Evolutionary conservation across 2,329 filamentous ascomycete species (phyloP), one percentile per base, ranked within the genome.

Genomic region (Nectriaceae sp.): DNA sequence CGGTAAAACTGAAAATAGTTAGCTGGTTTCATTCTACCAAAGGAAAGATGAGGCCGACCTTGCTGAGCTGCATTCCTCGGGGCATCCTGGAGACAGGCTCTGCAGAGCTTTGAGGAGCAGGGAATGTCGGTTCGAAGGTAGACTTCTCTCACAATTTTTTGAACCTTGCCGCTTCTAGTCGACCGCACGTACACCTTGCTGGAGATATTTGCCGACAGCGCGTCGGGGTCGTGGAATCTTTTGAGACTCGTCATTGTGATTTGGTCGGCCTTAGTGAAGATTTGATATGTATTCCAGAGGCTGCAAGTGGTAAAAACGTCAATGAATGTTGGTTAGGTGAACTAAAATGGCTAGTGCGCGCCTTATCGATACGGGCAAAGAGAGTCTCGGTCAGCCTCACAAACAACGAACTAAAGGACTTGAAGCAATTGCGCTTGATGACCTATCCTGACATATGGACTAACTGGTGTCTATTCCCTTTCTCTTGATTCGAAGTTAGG

Each of bases 71-170:
- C 91, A 75, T 94, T 89, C 55, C 83, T 79, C 1, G 91, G 92
- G 2, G 90, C 90, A 56, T 76, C 82, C 40, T 84, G 78, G 38
- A 89, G 78, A 69, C 94, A 99, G 63, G 72, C 73, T 53, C 80
- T 80, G 75, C 94, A 99, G 38, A 99, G 77, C 70, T 87, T 88
- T 21, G 93, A 97, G 26, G 93, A 97, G 75, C 94, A 99, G 42
- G 94, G 93, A 65, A 99, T 97, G 69, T 99, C 94, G 73, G 93
- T 89, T 70, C 94, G 85, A 53, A 99, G 79, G 72, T 99, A 99
- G 55, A 97, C 81, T 76, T 99, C 94, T 64, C 92, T 85, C 58
- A 99, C 94, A 65, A 99, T 95, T 79, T 99, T 99, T 71, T 97
- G 94, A 51, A 97, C 93, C 75, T 97, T 97, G 71, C 94, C 94